Evolutionary conservation across 2,329 filamentous ascomycete genomes (phyloP), one percentile per base, ranked within the genome.

Genomic region (Colletotrichum sp.): DNA sequence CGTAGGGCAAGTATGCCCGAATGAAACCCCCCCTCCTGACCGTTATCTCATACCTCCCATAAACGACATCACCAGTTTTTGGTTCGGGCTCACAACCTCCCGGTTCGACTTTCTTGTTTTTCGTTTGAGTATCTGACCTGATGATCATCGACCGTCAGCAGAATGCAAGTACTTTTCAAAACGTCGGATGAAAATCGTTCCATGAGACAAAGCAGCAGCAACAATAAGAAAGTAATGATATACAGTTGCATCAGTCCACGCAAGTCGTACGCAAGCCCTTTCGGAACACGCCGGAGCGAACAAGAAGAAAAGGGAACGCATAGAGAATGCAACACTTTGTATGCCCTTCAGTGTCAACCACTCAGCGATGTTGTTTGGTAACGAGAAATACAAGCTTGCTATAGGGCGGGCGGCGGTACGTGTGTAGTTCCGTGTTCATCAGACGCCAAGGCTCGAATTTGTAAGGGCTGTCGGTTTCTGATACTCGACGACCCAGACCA

Each of bases 31-130:
- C n/a, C 49, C 36, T 30, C 21, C 28, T 49, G n/a, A 34, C 15
- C 39, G 32, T 52, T 26, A n/a, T 67, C 32, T 0, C 21, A 28
- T 18, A 24, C 10, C 1, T 7, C 57, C 26, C 18, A 26, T 24
- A 2, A 24, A 49, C 30, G 8, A 28, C 57, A 60, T 24, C 5
- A 2, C 52, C 8, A 28, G 39, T n/a, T 62, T 18, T 60, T 63
- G 68, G 68, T 52, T 63, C 69, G 63, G 63, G 21, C 55, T 64
- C 63, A 7, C 39, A 16, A 69, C 57, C 55, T 72, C 63, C 63
- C 69, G 73, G 69, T 76, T 76, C 69, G 69, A 76, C 55, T 69
- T 72, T 64, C 73, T 69, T 70, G 62, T 72, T 76, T 60, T 44
- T 63, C 64, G 68, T 39, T 60, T 76, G 36, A 49, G 21, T 71